Percentiles rank a stretch among this genome's conserved stretches.
Conservation (phyloP, 805 yeast species). For the Pichia cabralensis region DNA sequence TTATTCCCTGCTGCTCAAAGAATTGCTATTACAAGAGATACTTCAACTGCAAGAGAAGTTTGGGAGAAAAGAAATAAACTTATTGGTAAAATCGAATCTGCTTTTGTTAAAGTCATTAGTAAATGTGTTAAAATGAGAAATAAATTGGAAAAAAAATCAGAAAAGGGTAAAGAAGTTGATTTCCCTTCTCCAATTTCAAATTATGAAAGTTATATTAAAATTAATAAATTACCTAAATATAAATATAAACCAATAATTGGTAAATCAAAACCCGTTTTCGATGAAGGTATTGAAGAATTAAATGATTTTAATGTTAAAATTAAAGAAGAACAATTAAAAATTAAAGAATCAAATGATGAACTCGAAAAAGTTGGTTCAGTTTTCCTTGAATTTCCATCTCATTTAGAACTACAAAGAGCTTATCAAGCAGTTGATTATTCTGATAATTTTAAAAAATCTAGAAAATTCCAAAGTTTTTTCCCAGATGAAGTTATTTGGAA, state of each 20-base stretch:
- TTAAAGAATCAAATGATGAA: constrained; percentile 30
- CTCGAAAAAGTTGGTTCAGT: constrained; percentile 55
- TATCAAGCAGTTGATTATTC: constrained; percentile 67
- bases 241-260: constrained; percentile 63
- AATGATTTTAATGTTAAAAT: constrained; percentile 65
- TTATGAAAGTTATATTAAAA: constrained; percentile 50
- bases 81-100: constrained; percentile 50
- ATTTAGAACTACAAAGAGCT: constrained; percentile 81
- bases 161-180: constrained; percentile 34
- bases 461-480: constrained; percentile 49
- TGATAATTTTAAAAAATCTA: constrained; percentile 33
- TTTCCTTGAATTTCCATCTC: constrained; percentile 73
- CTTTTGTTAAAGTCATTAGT: constrained; percentile 48
- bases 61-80: constrained; percentile 57
- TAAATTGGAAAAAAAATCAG: constrained; percentile 38
- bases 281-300: constrained; percentile 56
- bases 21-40: constrained; percentile 57
- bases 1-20: constrained; percentile 55
- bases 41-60: constrained; percentile 42
- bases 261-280: constrained; percentile 75
- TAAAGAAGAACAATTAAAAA: constrained; percentile 39
- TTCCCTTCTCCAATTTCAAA: constrained; percentile 49
- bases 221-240: constrained; percentile 78
- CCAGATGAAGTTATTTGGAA: constrained; percentile 86
- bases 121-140: constrained; percentile 49